phyloP scores from a whole-genome alignment of 768 basidiomycete species.

The Lentinula guzmanii region DNA sequence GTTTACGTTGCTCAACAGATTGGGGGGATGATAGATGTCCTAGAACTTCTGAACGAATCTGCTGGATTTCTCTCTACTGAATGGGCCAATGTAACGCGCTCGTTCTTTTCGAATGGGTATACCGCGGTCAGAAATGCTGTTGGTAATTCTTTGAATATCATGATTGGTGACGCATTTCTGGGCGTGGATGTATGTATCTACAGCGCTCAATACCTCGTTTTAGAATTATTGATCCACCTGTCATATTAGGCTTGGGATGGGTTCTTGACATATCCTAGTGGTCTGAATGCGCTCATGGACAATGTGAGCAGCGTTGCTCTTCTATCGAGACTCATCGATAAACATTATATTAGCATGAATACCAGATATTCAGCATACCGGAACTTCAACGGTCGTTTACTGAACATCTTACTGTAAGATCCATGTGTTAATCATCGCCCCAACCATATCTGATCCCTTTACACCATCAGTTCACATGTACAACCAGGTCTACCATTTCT shows the following conservation, averaged over 20 bases:
- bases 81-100: conserved; percentile 37
- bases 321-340: conserved; percentile 1
- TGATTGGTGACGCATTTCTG: conserved; percentile 71
- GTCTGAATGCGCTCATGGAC: conserved; percentile 62
- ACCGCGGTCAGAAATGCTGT: conserved; percentile 44
- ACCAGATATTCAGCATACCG: conserved; percentile 62
- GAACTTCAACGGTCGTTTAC: conserved; percentile 49
- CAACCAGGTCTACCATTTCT: conserved; percentile 36
- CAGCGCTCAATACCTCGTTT: not conserved
- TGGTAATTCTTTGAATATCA: conserved; percentile 45
- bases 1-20: conserved; percentile 46
- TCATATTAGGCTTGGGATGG: conserved; percentile 46
- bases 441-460: not conserved
- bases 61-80: conserved; percentile 43
- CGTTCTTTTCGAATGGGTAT: conserved; percentile 61
- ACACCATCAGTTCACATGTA: conserved; percentile 46
- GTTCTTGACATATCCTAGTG: conserved; percentile 49
- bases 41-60: conserved; percentile 69
- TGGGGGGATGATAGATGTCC: conserved; percentile 51
- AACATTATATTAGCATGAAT: conserved; percentile 46
- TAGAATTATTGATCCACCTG: not conserved
- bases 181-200: conserved; percentile 40
- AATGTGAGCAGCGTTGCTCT: conserved; percentile 31
- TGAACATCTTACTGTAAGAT: conserved; percentile 49
- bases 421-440: not conserved